These are phyloP conservation scores for Tubosaeta sp. DNA, from an alignment of 768 basidiomycete genomes.

Conservation along the genomic window DNA sequence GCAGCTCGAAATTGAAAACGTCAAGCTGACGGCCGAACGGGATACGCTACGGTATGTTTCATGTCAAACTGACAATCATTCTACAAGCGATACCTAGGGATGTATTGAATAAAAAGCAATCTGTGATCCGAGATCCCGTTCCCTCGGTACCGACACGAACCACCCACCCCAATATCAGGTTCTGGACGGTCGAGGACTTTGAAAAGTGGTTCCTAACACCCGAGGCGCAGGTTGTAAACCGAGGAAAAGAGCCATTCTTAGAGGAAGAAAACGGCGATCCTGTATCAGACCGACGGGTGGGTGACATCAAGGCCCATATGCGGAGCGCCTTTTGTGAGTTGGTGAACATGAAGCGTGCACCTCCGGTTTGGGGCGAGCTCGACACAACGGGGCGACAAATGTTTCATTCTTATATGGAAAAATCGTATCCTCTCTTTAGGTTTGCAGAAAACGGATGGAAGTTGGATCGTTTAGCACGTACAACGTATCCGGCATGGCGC, in stretches of 20 bases:
- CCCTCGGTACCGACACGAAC: neutral
- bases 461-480: neutral
- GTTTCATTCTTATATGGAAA: neutral
- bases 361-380: neutral
- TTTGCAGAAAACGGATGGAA: constrained; percentile 2
- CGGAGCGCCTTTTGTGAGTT: neutral
- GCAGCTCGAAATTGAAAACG: too few relatives aligned
- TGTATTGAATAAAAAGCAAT: too few relatives aligned
- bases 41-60: too few relatives aligned
- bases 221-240: neutral
- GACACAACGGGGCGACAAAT: neutral
- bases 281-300: neutral
- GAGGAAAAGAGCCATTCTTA: neutral
- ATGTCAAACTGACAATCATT: too few relatives aligned
- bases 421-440: constrained; percentile 1
- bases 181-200: neutral
- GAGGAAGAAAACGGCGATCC: neutral
- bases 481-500: neutral
- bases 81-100: too few relatives aligned
- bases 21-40: too few relatives aligned
- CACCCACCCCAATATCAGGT: neutral
- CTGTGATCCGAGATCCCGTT: neutral
- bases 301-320: neutral
- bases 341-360: neutral
- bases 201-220: neutral